These are phyloP conservation scores for Colletotrichum cereale DNA, from an alignment of 2,329 filamentous ascomycete genomes.

Conservation along the genomic window DNA sequence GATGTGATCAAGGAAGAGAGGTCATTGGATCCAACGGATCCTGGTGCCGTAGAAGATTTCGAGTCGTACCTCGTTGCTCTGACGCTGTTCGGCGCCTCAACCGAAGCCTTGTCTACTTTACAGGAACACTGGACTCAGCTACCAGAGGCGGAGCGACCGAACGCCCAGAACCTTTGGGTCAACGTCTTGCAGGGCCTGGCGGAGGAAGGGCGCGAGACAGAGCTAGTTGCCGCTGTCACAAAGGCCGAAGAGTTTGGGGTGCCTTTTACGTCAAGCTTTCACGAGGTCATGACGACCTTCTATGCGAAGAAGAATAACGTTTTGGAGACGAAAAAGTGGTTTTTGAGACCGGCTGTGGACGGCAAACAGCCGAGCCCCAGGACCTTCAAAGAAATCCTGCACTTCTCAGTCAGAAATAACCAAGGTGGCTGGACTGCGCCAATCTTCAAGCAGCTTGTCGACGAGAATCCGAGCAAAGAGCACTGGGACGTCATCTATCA, in stretches of 20 bases:
- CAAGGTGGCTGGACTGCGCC: constrained; percentile 72
- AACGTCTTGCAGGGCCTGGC: constrained; percentile 72
- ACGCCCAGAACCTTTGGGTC: constrained; percentile 58
- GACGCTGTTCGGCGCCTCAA: constrained; percentile 65
- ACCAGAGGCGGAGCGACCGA: constrained; percentile 26
- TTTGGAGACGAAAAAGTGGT: constrained; percentile 76
- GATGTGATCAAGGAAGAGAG: constrained; percentile 44
- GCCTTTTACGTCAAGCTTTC: constrained; percentile 59
- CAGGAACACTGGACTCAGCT: constrained; percentile 47
- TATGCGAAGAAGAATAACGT: constrained; percentile 71
- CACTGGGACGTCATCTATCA: constrained; percentile 81
- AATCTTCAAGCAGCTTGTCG: constrained; percentile 67
- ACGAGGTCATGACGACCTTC: constrained; percentile 70
- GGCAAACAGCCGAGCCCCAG: constrained; percentile 55
- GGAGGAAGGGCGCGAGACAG: constrained; percentile 67
- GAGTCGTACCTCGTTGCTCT: constrained; percentile 63
- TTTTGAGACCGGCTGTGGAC: constrained; percentile 64
- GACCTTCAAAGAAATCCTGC: constrained; percentile 68
- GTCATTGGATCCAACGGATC: constrained; percentile 31
- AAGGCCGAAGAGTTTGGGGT: constrained; percentile 63
- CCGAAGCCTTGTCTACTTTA: constrained; percentile 59
- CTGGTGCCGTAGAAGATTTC: constrained; percentile 49
- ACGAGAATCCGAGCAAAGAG: constrained; percentile 61
- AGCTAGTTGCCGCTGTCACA: constrained; percentile 68
- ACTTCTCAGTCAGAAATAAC: constrained; percentile 70